These are phyloP conservation scores for Halophytophthora polymorphica DNA, from an alignment of 352 stramenopile genomes.

Conservation along the genomic window DNA sequence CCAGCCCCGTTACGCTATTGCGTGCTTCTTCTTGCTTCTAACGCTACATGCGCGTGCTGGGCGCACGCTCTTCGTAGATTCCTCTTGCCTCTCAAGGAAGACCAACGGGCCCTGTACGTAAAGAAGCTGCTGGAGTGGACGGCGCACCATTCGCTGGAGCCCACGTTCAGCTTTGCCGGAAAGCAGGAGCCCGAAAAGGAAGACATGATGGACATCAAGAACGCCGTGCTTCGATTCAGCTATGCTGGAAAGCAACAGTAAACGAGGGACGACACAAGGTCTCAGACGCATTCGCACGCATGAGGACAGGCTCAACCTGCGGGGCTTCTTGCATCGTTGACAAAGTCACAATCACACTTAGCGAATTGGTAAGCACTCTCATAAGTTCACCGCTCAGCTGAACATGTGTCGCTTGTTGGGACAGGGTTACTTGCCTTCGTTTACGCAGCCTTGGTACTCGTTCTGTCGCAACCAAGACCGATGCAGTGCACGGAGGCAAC, in stretches of 20 bases:
- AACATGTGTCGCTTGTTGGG: not conserved
- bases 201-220: constrained; percentile 54
- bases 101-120: constrained; percentile 66
- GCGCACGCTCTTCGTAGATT: constrained; percentile 39
- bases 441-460: too few species aligned
- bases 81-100: constrained; percentile 63
- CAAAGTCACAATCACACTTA: constrained; percentile 3
- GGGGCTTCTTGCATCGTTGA: not conserved
- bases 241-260: constrained; percentile 13
- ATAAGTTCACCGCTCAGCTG: not conserved
- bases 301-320: not conserved
- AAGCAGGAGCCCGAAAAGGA: constrained; percentile 29
- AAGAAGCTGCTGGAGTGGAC: constrained; percentile 67
- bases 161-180: constrained; percentile 28
- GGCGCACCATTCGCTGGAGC: constrained; percentile 24
- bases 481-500: not conserved
- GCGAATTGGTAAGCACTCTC: not conserved
- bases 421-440: not conserved
- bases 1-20: not conserved
- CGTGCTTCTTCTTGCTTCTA: not conserved
- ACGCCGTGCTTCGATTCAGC: constrained; percentile 55
- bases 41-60: not conserved
- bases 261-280: not conserved
- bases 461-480: not conserved
- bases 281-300: not conserved